A percentile compares a stretch with the other conserved stretches of the same genome.
phyloP scores from a whole-genome alignment of 2,329 filamentous ascomycete species.

The Biscogniauxia marginata region DNA sequence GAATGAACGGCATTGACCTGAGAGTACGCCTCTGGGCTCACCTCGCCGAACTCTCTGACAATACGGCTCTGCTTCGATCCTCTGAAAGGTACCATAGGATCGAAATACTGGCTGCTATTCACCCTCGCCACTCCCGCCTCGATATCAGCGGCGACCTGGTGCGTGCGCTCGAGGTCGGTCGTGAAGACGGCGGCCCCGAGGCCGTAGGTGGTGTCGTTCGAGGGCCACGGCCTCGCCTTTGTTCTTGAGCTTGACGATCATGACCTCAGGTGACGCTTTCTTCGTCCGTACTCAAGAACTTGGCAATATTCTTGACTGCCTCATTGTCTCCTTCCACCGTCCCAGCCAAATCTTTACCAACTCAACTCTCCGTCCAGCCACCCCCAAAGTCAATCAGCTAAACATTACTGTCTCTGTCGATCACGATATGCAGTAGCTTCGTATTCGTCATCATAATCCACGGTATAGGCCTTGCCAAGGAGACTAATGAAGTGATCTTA shows the following conservation, averaged over 20 bases:
- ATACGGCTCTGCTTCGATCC: constrained; percentile 15
- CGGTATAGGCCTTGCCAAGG: too few species aligned
- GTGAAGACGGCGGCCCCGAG: constrained; percentile 66
- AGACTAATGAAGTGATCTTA: too few species aligned
- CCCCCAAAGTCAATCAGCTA: too few species aligned
- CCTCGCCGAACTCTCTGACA: constrained; percentile 9
- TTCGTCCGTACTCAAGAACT: too few species aligned
- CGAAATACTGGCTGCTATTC: constrained; percentile 8
- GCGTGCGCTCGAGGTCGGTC: constrained; percentile 44
- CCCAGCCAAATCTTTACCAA: too few species aligned
- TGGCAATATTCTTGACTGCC: too few species aligned
- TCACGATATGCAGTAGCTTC: too few species aligned
- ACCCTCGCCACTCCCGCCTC: constrained; percentile 3
- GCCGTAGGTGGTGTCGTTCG: constrained; percentile 63
- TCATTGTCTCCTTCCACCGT: too few species aligned
- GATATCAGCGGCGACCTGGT: neutral
- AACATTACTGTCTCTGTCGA: too few species aligned
- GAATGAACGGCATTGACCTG: constrained; percentile 17
- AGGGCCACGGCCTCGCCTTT: constrained; percentile 62
- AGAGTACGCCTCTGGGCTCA: constrained; percentile 5
- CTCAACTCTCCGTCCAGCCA: too few species aligned
- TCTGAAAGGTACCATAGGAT: constrained; percentile 7
- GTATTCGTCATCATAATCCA: too few species aligned
- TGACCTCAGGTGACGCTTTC: constrained; percentile 15
- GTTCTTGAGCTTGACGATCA: constrained; percentile 62